Base-by-base conservation (phyloP, 148 eudicot species). In the Gaultheria prostrata region DNA sequence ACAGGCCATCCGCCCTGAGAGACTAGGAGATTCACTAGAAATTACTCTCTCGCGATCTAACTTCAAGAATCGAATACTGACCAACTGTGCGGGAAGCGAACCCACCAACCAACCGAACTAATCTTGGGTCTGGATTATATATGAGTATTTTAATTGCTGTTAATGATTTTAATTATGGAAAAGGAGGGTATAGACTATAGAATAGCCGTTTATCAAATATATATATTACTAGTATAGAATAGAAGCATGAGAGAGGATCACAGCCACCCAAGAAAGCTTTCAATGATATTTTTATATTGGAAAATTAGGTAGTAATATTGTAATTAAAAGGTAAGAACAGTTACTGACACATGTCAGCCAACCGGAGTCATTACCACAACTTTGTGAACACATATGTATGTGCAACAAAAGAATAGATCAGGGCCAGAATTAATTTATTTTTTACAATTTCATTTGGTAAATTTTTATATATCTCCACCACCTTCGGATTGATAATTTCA, bases 331-430 rank as follows among this genome's bases (percentile, higher is more conserved):
- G 45, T 56, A 5, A 32, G 49, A 82, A 87, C 89, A 87, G 78
- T 74, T 80, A 85, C 91, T 85, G 87, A 75, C 83, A 75, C 83
- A 85, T 87, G 91, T 89, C 86, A 87, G 91, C 86, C 82, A 63
- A 80, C 82, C 73, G 18, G 76, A 63, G 87, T 79, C 72, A 79
- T 75, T 75, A 80, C 83, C 78, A 86, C 54, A 54, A 32, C 82
- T 32, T 17, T 33, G 15, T 48, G 48, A n/a, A 10, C 7, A 48
- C 4, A 2, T 26, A 26, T 2, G 6, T 17, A 77, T 28, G 49
- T 2, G n/a, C 80, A 77, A 17, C 63, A 51, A 77, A 26, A 77
- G 61, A 77, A 77, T 51, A 28, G 63, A 51, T 50, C 39, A 28
- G n/a, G 56, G 17, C 56, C 21, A 77, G n/a, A 28, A 48, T 13